Evolutionary conservation across 306 rosid species (phyloP).

Genomic region (Ceratonia siliqua): DNA sequence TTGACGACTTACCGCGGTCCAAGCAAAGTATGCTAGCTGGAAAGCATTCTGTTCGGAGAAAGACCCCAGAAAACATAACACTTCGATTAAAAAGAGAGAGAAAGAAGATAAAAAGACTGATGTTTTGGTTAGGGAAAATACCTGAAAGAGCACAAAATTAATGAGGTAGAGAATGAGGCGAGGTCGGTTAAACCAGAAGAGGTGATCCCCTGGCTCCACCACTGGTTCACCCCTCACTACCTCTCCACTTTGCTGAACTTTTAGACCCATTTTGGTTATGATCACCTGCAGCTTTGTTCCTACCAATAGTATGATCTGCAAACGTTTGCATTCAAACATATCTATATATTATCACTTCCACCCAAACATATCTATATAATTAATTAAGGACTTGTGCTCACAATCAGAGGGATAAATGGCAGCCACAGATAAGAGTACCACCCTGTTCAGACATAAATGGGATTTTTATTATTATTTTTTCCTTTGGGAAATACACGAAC

Average conservation of each 20-base stretch:
- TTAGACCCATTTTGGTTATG: slow-evolving; percentile 83
- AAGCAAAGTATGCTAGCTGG: slow-evolving; percentile 80
- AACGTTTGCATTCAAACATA: too few relatives aligned
- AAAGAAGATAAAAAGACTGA: too few relatives aligned
- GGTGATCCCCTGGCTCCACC: slow-evolving; percentile 79
- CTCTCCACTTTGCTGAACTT: slow-evolving; percentile 73
- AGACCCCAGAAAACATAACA: background rate
- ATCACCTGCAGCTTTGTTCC: slow-evolving; percentile 89
- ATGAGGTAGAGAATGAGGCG: slow-evolving; percentile 72
- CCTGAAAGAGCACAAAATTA: slow-evolving; percentile 90
- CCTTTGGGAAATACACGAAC: too few relatives aligned
- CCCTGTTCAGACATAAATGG: slow-evolving; percentile 45
- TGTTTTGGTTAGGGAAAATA: background rate
- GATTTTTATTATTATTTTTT: too few relatives aligned
- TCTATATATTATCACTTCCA: too few relatives aligned
- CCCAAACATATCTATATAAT: too few relatives aligned
- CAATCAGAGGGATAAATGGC: slow-evolving; percentile 82
- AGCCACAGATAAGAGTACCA: slow-evolving; percentile 81
- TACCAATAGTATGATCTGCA: slow-evolving; percentile 68
- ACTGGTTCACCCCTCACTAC: slow-evolving; percentile 78
- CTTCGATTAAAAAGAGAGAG: too few relatives aligned
- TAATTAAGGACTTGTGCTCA: too few relatives aligned
- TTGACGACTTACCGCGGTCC: slow-evolving; percentile 64
- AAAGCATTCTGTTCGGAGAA: slow-evolving; percentile 70
- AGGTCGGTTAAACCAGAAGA: slow-evolving; percentile 85